Base-by-base conservation (phyloP, 148 eudicot genomes). In the Simmondsia chinensis region DNA sequence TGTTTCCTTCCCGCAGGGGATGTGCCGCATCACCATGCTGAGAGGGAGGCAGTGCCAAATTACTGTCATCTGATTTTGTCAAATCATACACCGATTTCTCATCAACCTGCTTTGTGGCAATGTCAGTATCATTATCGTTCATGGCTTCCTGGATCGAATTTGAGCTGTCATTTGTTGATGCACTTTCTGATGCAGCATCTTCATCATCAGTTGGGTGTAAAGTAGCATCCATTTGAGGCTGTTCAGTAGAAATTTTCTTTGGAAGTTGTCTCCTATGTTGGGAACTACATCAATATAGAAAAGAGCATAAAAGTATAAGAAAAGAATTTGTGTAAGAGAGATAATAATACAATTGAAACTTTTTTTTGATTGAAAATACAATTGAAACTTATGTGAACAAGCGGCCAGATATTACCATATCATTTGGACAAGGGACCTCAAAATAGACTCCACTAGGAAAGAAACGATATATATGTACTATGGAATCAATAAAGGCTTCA, bases 181-280 rank as follows among this genome's bases (percentile, higher is more conserved):
- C 44, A 52, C 59, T 70, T 45, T 50, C 81, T 21, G 57, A 17
- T 15, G 64, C 75, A 25, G 33, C 45, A 5, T 56, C 69, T 50
- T 44, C 63, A 35, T 66, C 66, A 28, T 48, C 65, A 52, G 41
- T 64, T 30, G 60, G 63, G 58, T 60, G 64, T 32, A 79, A 35
- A 20, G 65, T 52, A 20, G 66, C 66, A 48, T 68, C 70, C 54
- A 63, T 57, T 28, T 62, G 54, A 54, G 69, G 62, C 33, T 56
- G 60, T 35, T 63, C 50, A 4, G 69, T 63, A 47, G 73, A 51
- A 12, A 45, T 34, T 58, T 75, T 88, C 82, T 80, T 83, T 20
- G 59, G 44, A 46, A 53, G 52, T 33, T 61, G 77, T 50, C 55
- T 80, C 73, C 67, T 83, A 27, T 59, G 66, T 43, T 75, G 83